A percentile compares a stretch with the other conserved stretches of the same genome.
These are phyloP conservation scores for Lojkania enalia DNA, from an alignment of 2,329 filamentous ascomycete genomes.

Conservation along the genomic window DNA sequence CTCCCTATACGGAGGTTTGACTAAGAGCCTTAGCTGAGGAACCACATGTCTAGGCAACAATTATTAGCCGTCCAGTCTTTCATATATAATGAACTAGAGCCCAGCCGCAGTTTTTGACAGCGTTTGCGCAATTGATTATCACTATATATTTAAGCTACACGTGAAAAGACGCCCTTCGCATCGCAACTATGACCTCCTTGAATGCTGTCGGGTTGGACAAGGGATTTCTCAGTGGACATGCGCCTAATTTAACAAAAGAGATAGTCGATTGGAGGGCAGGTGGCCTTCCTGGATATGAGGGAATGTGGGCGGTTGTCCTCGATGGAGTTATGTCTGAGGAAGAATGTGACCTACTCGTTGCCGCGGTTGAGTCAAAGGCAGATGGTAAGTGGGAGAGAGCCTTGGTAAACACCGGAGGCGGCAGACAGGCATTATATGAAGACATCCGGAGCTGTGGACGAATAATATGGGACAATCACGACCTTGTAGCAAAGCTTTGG, in stretches of 20 bases:
- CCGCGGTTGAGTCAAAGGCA: slow-evolving; percentile 35
- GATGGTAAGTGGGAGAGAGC: slow-evolving; percentile 65
- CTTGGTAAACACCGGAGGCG: slow-evolving; percentile 67
- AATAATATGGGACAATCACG: slow-evolving; percentile 72
- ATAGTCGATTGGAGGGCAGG: slow-evolving; percentile 58
- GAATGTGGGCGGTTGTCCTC: slow-evolving; percentile 62
- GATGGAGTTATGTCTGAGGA: slow-evolving; percentile 64
- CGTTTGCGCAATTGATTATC: too few relatives aligned
- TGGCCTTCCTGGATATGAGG: slow-evolving; percentile 57
- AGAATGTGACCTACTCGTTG: slow-evolving; percentile 59
- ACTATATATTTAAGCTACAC: too few relatives aligned
- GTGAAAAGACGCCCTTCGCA: background rate
- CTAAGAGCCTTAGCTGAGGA: too few relatives aligned
- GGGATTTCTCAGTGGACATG: slow-evolving; percentile 52
- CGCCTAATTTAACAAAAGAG: slow-evolving; percentile 52
- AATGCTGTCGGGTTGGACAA: slow-evolving; percentile 45
- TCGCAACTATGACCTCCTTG: slow-evolving; percentile 26
- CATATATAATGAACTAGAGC: too few relatives aligned
- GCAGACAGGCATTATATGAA: slow-evolving; percentile 60
- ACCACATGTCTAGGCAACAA: too few relatives aligned
- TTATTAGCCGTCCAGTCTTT: too few relatives aligned
- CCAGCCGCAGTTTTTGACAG: too few relatives aligned
- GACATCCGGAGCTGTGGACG: slow-evolving; percentile 71
- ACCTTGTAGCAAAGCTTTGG: slow-evolving; percentile 66
- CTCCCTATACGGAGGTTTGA: too few relatives aligned